Percentiles rank a stretch among this genome's conserved stretches.
Conservation (phyloP, 1,284 basidiomycete species). For the Sanguinoderma infundibulare region DNA sequence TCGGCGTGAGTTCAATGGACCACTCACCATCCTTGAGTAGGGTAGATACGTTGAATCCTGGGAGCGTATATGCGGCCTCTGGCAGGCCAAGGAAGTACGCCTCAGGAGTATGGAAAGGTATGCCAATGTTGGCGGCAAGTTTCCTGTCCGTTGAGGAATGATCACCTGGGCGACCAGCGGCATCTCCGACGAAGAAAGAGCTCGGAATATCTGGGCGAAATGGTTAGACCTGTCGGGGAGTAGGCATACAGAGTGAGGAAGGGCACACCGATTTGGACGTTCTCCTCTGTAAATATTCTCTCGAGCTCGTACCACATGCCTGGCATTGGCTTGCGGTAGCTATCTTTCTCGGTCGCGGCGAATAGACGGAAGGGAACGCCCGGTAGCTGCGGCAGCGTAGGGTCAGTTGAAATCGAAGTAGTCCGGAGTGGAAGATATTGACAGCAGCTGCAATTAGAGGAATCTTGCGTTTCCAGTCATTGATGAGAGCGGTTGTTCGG, state of each 20-base stretch:
- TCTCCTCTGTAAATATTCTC: constrained; percentile 59
- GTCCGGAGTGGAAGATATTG: constrained; percentile 31
- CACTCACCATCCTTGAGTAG: constrained; percentile 46
- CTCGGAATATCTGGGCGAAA: constrained; percentile 57
- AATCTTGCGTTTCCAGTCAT: constrained; percentile 80
- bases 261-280: constrained; percentile 67
- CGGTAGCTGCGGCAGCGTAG: constrained; percentile 53
- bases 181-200: constrained; percentile 90
- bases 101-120: constrained; percentile 76
- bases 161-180: constrained; percentile 80
- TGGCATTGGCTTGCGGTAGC: constrained; percentile 86
- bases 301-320: constrained; percentile 86
- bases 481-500: constrained; percentile 46
- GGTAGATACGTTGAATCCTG: constrained; percentile 64
- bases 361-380: constrained; percentile 81
- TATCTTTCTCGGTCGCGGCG: constrained; percentile 78
- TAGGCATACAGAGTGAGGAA: background rate
- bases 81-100: constrained; percentile 79
- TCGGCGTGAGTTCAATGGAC: background rate
- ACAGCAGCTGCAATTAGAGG: constrained; percentile 71
- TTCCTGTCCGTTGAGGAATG: constrained; percentile 85
- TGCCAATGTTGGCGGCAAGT: constrained; percentile 78
- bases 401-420: background rate
- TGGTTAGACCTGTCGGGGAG: background rate
- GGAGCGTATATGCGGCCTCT: constrained; percentile 46